Conservation (phyloP, 257 asterid genomes). For the Capsicum rhomboideum region DNA sequence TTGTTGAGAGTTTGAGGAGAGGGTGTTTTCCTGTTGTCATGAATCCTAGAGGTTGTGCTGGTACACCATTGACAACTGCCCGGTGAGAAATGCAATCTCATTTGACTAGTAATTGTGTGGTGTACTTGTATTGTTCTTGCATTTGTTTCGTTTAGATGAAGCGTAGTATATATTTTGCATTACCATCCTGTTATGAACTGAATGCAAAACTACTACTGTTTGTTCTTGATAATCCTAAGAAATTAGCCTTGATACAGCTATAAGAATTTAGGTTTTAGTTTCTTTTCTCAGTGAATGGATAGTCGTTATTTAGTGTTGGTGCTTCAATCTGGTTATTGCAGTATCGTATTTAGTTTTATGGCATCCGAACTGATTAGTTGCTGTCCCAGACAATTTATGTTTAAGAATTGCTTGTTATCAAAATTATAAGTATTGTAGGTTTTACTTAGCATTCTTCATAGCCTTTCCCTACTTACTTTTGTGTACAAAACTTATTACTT, state of each 20-base stretch:
- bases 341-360: not conserved
- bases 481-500: not conserved
- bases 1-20: constrained; percentile 59
- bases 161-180: not conserved
- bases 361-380: not conserved
- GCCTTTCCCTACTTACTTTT: not conserved
- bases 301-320: not conserved
- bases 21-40: constrained; percentile 84
- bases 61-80: constrained; percentile 84
- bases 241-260: not conserved
- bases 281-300: not conserved
- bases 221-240: not conserved
- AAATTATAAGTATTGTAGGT: not conserved
- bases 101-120: not conserved
- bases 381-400: not conserved
- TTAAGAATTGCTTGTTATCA: not conserved
- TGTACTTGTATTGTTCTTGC: not conserved
- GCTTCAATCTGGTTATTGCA: not conserved
- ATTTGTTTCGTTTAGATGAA: not conserved
- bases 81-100: constrained; percentile 34
- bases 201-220: not conserved
- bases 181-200: not conserved
- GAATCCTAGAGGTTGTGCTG: constrained; percentile 98
- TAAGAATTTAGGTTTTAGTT: not conserved
- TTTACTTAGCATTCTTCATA: not conserved